phyloP scores from a whole-genome alignment of 2,329 filamentous ascomycete species.

The Alternaria sp. region DNA sequence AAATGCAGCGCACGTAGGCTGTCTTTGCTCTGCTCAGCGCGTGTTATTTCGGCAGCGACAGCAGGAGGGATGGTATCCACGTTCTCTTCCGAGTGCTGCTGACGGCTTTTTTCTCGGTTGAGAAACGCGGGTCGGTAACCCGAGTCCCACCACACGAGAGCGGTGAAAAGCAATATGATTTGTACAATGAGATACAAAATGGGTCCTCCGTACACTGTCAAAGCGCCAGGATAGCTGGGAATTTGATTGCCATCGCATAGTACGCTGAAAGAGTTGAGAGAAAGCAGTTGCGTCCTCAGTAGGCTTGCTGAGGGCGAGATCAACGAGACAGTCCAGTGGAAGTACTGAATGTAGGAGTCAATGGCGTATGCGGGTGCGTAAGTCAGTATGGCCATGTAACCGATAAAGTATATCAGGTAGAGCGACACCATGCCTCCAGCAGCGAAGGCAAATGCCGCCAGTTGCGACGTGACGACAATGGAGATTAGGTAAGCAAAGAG shows the following conservation, averaged over 20 bases:
- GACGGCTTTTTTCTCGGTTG: conserved; percentile 41
- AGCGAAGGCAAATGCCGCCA: conserved; percentile 83
- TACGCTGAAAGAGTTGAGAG: conserved; percentile 83
- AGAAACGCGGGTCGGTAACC: conserved; percentile 66
- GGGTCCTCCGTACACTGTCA: conserved; percentile 80
- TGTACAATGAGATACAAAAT: conserved; percentile 84
- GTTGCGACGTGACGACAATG: conserved; percentile 77
- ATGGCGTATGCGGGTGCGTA: conserved; percentile 74
- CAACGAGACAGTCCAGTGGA: conserved; percentile 76
- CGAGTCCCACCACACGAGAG: conserved; percentile 82
- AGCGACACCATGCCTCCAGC: conserved; percentile 73
- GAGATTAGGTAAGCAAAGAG: conserved; percentile 82
- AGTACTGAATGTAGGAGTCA: conserved; percentile 69
- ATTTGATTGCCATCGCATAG: conserved; percentile 70
- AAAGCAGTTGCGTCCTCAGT: conserved; percentile 74
- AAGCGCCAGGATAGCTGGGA: conserved; percentile 70
- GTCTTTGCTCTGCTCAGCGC: conserved; percentile 67
- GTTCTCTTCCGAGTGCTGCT: conserved; percentile 53
- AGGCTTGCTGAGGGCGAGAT: conserved; percentile 80
- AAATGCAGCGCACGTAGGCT: conserved; percentile 81
- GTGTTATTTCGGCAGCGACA: conserved; percentile 67
- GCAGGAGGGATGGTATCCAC: conserved; percentile 59
- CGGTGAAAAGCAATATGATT: conserved; percentile 70
- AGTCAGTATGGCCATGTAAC: conserved; percentile 67
- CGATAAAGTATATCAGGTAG: conserved; percentile 58